These are phyloP conservation scores for Geotrichum cucujoidarum DNA, from an alignment of 1,139 yeast genomes.

Conservation along the genomic window DNA sequence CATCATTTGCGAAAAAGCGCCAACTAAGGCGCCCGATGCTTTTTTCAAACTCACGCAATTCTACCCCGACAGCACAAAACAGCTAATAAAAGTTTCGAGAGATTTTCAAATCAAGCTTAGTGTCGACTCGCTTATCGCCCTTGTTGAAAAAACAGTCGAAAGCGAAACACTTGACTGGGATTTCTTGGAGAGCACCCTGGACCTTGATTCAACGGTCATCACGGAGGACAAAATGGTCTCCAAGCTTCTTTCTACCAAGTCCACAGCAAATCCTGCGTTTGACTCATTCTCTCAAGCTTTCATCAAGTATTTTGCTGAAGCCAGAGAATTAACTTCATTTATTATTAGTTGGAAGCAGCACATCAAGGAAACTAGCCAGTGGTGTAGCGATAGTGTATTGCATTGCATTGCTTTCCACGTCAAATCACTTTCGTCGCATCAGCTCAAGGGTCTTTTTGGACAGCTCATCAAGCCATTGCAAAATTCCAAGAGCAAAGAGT, in stretches of 20 bases:
- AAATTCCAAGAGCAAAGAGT: not conserved
- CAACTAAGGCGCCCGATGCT: slow-evolving; percentile 12
- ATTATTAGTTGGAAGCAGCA: slow-evolving; percentile 17
- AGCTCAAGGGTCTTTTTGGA: slow-evolving; percentile 21
- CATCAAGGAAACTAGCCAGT: slow-evolving; percentile 17
- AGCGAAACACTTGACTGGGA: slow-evolving; percentile 17
- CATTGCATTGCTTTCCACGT: slow-evolving; percentile 21
- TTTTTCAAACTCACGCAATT: slow-evolving; percentile 10
- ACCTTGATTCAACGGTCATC: slow-evolving; percentile 16
- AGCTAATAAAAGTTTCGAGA: slow-evolving; percentile 10
- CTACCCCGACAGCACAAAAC: slow-evolving; percentile 8
- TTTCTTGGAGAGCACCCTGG: slow-evolving; percentile 15
- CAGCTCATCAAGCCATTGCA: slow-evolving; percentile 11
- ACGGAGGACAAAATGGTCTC: slow-evolving; percentile 11
- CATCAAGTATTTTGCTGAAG: slow-evolving; percentile 19
- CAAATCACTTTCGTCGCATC: slow-evolving; percentile 22
- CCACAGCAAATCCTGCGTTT: slow-evolving; percentile 4
- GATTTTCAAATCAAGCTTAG: slow-evolving; percentile 9
- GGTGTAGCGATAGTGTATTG: slow-evolving; percentile 21
- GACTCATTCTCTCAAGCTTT: slow-evolving; percentile 15
- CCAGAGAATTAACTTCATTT: slow-evolving; percentile 19
- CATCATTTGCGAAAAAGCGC: slow-evolving; percentile 4
- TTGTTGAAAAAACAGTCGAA: slow-evolving; percentile 7
- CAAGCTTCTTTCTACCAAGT: slow-evolving; percentile 11
- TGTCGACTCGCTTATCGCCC: slow-evolving; percentile 3